Base-by-base conservation (phyloP, 73 alveolate genomes). In the Symbiodinium pilosum region DNA sequence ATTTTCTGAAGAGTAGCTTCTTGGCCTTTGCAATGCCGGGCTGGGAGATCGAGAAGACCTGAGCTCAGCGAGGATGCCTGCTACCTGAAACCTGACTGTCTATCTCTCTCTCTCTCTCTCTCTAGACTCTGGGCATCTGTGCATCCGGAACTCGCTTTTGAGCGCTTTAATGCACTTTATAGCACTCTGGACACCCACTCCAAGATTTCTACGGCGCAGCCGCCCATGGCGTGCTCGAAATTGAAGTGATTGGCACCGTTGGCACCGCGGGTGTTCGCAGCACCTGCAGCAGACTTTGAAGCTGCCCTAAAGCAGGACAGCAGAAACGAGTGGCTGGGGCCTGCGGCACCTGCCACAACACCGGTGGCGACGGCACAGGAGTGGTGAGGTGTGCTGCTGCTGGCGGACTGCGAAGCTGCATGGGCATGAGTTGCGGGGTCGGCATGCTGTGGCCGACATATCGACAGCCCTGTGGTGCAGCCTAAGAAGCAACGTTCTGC, bases 11-110 rank as follows among this genome's bases (percentile, higher is more conserved):
- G 39, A 59, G 18, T 59, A 36, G 77, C 77, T 59, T 59, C 38
- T 59, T 1, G 77, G 77, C 77, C 77, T 28, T n/a, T 59, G 77
- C 77, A 59, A 24, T 3, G 36, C 77, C 12, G 77, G 77, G 77
- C 77, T 59, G 32, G 77, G 77, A 59, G 77, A 59, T 14, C 77
- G 77, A 59, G 77, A 59, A 59, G 36, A 36, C 77, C 77, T 59
- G 38, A 59, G 77, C 6, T 0, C 8, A 36, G 28, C 1, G 77
- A 8, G 59, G 6, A 14, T 14, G 21, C 14, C 59, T 56, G 26
- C 73, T 56, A 4, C 69, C 2, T 1, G 69, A 52, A 18, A 28
- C 69, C 69, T 2, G 12, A 20, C 69, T 5, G 69, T 52, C 24
- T 4, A 28, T 1, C 69, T 52, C 69, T 52, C n/a, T 18, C 69